phyloP scores from a whole-genome alignment of 352 stramenopile genomes.

The Phytophthora pistaciae region DNA sequence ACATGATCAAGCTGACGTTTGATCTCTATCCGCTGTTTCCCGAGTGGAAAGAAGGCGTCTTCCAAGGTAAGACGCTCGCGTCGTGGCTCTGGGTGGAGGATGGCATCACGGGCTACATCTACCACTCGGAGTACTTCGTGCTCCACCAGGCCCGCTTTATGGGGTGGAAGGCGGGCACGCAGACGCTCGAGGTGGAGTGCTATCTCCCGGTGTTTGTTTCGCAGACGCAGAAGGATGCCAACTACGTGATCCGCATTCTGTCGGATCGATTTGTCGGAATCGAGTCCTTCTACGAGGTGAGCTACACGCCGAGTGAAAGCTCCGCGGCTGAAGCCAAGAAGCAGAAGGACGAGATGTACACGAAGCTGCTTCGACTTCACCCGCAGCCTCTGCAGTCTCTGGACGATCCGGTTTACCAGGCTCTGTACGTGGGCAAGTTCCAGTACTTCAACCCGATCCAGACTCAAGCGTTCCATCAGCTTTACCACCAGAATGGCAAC shows the following conservation, averaged over 20 bases:
- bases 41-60: conserved; percentile 72
- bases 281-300: conserved; percentile 89
- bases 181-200: conserved; percentile 92
- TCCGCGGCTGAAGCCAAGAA: conserved; percentile 48
- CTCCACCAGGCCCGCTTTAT: conserved; percentile 85
- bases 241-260: conserved; percentile 96
- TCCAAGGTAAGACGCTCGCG: conserved; percentile 64
- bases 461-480: conserved; percentile 97
- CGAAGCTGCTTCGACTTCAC: conserved; percentile 94
- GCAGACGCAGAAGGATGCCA: conserved; percentile 78
- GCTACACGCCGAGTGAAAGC: conserved; percentile 56
- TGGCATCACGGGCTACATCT: conserved; percentile 90
- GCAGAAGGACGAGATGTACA: conserved; percentile 81
- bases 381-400: conserved; percentile 95
- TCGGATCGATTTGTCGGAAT: conserved; percentile 98
- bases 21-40: conserved; percentile 69
- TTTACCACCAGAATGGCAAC: conserved; percentile 97
- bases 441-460: conserved; percentile 95
- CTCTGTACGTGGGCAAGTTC: conserved; percentile 92
- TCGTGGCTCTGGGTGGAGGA: conserved; percentile 99
- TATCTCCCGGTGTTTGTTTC: conserved; percentile 97
- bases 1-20: conserved; percentile 95
- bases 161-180: conserved; percentile 68
- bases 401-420: conserved; percentile 91
- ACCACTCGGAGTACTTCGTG: conserved; percentile 94